These are phyloP conservation scores for Pelargonium nanum DNA, from an alignment of 345 rosid genomes.

Conservation along the genomic window DNA sequence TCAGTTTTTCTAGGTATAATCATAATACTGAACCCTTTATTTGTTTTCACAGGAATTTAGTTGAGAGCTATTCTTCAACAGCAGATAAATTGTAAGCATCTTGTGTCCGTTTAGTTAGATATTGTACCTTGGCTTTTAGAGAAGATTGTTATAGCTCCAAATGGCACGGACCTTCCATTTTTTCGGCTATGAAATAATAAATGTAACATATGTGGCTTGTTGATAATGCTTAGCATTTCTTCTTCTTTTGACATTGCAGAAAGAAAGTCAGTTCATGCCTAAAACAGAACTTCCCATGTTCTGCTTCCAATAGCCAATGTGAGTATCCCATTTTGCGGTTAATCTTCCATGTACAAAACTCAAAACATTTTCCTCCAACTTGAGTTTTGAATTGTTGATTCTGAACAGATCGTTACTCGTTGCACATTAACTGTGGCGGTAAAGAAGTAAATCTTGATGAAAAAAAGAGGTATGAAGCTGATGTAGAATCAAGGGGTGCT, in stretches of 20 bases:
- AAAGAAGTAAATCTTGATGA: conserved; percentile 22
- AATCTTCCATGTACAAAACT: too few relatives aligned
- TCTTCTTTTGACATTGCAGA: conserved; percentile 28
- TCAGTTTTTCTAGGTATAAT: conserved; percentile 1
- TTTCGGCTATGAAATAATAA: too few relatives aligned
- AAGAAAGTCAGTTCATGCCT: conserved; percentile 42
- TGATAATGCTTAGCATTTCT: not conserved
- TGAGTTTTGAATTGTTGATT: not conserved
- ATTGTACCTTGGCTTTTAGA: not conserved
- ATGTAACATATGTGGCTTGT: not conserved
- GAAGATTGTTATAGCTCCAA: too few relatives aligned
- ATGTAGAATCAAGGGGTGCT: conserved; percentile 57
- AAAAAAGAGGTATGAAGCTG: conserved; percentile 36
- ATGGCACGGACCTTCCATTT: not conserved
- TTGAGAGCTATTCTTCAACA: conserved; percentile 54
- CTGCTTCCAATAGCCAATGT: conserved; percentile 32
- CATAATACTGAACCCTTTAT: not conserved
- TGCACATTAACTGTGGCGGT: conserved; percentile 84
- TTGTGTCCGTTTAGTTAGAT: not conserved
- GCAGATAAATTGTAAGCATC: conserved; percentile 42
- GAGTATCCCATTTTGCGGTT: conserved; percentile 15
- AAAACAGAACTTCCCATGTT: conserved; percentile 55
- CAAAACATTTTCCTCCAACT: too few relatives aligned
- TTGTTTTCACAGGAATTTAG: conserved; percentile 47
- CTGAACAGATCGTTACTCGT: conserved; percentile 33